Evolutionary conservation across 345 rosid species (phyloP), one percentile per base, ranked within the genome.

Genomic region (Gossypium thurberi): DNA sequence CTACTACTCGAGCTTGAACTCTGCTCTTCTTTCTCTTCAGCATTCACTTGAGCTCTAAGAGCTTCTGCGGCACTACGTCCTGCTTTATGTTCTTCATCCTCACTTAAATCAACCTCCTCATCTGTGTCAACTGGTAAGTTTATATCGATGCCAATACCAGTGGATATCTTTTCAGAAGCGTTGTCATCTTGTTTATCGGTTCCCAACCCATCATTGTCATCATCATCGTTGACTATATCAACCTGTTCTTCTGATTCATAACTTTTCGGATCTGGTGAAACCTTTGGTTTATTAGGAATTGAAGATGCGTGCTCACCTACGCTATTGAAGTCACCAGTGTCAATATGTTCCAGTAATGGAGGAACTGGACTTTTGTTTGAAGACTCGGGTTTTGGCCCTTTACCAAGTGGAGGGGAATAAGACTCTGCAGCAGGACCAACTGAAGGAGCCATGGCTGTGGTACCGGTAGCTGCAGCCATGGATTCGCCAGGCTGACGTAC

Each of bases 11-110:
- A 85, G 46, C 85, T 82, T 15, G 91, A 90, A 65, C 80, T 76
- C 15, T 56, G 72, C 62, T 79, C 80, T 43, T 77, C 82, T 69
- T 64, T 73, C 65, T 81, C 83, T 64, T 85, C 85, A 0, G 86
- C 96, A 70, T 82, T 86, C 55, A 90, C 88, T 80, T 91, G 98
- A 50, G 93, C 95, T 80, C 88, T 82, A 52, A 89, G 95, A 47
- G 93, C 95, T 75, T 93, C 93, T 21, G 97, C 97, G 10, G 98
- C 98, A 62, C 88, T 89, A 33, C 76, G 85, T 69, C 92, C 91
- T n/a, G 8, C 23, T 59, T 84, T 84, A 17, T 83, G 73, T 3
- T 76, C 80, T 25, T 87, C 96, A 17, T 84, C 90, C 18, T 87
- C 95, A 69, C 87, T 83, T 28, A 81, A 83, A 68, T 92, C 98